A percentile compares a stretch with the other conserved stretches of the same genome.
phyloP scores from a whole-genome alignment of 805 yeast genomes.

The Pichia cabralensis region DNA sequence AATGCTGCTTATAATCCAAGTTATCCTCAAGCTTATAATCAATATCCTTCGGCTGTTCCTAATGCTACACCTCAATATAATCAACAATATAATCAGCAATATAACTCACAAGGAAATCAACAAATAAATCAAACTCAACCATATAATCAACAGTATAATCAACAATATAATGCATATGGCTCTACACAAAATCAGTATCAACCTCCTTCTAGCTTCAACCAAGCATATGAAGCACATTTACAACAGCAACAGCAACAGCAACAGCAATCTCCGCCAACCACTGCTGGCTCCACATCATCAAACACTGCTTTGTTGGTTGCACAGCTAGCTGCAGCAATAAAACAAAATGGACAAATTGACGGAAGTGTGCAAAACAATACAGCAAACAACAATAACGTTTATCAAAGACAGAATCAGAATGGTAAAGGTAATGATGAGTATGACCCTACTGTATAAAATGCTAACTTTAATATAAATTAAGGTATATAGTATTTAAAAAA shows the following conservation, averaged over 20 bases:
- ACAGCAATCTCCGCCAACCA: slow-evolving; percentile 5
- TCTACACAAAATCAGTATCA: too few species aligned
- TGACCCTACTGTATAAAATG: slow-evolving; percentile 12
- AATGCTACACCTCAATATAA: slow-evolving; percentile 3
- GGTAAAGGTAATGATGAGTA: slow-evolving; percentile 9
- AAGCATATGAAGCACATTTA: neutral
- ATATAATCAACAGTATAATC: slow-evolving; percentile 1
- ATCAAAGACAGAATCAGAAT: neutral
- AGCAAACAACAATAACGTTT: neutral
- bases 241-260: neutral
- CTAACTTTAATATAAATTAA: too few species aligned
- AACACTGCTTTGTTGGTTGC: slow-evolving; percentile 10
- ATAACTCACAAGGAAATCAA: slow-evolving; percentile 5
- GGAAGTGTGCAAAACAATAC: too few species aligned
- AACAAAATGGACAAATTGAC: slow-evolving; percentile 2
- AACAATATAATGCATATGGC: slow-evolving; percentile 4
- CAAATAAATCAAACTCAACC: slow-evolving; percentile 2
- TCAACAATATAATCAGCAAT: slow-evolving; percentile 2
- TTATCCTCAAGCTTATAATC: slow-evolving; percentile 4
- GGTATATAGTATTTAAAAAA: too few species aligned
- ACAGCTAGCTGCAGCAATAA: slow-evolving; percentile 8
- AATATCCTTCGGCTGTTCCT: neutral
- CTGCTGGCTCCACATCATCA: slow-evolving; percentile 3
- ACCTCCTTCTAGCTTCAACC: too few species aligned
- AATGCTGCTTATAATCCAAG: slow-evolving; percentile 2